phyloP scores from a whole-genome alignment of 345 rosid species.

The Excoecaria agallocha region DNA sequence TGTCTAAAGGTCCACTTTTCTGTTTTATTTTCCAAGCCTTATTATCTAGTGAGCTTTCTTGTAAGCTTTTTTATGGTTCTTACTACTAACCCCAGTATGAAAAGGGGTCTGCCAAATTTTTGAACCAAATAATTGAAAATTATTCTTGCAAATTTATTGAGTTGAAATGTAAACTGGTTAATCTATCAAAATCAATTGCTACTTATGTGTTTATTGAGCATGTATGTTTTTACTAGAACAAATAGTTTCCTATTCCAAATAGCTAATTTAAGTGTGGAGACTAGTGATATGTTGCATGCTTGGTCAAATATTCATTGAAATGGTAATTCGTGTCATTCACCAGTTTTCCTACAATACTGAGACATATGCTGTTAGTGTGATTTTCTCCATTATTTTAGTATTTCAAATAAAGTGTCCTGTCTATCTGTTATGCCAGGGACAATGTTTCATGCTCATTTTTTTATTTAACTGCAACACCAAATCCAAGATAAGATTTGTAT shows the following conservation, averaged over 20 bases:
- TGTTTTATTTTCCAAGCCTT: neutral
- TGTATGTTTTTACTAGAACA: neutral
- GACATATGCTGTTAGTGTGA: neutral
- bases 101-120: neutral
- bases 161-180: neutral
- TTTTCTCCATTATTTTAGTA: neutral
- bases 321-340: neutral
- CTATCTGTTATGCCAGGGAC: neutral
- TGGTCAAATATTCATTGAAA: neutral
- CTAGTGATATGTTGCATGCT: neutral
- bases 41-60: neutral
- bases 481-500: neutral
- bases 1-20: no score
- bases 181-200: neutral
- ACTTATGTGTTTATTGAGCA: neutral
- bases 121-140: no score
- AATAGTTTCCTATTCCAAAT: neutral
- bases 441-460: neutral
- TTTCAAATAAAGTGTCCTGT: neutral
- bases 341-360: neutral
- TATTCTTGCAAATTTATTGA: neutral
- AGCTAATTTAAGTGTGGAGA: neutral
- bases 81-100: neutral
- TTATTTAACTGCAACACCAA: neutral
- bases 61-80: neutral